Evolutionary conservation across 495 filamentous ascomycete species (phyloP).

Genomic region (Penicillium silybi): DNA sequence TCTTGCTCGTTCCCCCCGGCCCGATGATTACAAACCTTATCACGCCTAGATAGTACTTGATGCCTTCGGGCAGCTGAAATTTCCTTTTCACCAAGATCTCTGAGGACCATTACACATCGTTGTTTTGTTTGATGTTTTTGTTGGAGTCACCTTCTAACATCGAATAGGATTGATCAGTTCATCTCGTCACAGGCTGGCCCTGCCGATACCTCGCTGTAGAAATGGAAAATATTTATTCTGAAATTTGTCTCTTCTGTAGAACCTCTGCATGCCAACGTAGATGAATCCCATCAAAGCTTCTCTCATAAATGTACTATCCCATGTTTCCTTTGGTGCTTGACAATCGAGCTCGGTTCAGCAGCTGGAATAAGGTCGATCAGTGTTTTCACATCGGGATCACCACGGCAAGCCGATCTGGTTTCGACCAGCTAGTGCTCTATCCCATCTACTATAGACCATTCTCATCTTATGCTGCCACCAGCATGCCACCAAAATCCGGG

Average conservation of each 20-base stretch:
- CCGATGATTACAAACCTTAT: slow-evolving; percentile 72
- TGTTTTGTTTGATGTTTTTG: slow-evolving; percentile 14
- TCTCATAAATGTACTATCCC: not conserved
- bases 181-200: not conserved
- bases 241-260: not conserved
- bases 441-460: not conserved
- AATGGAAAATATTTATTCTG: not conserved
- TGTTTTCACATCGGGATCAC: not conserved
- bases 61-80: slow-evolving; percentile 62
- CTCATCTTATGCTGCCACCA: not conserved
- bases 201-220: not conserved
- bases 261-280: not conserved
- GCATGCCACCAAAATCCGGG: no score
- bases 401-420: not conserved
- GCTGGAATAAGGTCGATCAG: not conserved
- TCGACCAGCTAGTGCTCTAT: not conserved
- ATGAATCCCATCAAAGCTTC: not conserved
- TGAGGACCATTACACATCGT: slow-evolving; percentile 50
- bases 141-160: slow-evolving; percentile 29
- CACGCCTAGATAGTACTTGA: slow-evolving; percentile 85
- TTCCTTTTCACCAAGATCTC: slow-evolving; percentile 78
- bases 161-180: slow-evolving; percentile 5
- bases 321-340: not conserved
- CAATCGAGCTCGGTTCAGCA: not conserved
- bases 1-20: slow-evolving; percentile 18